Evolutionary conservation across 768 basidiomycete species (phyloP).

Genomic region (Pisolithus microcarpus): DNA sequence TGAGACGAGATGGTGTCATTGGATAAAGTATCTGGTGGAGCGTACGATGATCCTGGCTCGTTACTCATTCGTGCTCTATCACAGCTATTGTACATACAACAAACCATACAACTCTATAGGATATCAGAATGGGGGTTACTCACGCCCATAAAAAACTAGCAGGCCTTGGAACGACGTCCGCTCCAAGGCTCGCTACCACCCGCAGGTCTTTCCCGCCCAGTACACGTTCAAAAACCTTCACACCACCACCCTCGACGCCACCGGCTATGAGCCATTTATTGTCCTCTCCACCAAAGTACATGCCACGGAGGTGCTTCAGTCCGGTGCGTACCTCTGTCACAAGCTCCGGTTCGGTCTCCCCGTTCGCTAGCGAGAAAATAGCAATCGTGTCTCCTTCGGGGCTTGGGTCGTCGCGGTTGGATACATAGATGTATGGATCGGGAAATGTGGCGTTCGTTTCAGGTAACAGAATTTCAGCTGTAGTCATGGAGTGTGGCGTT

Average conservation of each 20-base stretch:
- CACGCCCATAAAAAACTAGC: constrained; percentile 35
- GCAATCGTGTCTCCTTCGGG: constrained; percentile 67
- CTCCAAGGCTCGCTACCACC: constrained; percentile 41
- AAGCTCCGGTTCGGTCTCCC: constrained; percentile 39
- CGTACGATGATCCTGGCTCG: too few species aligned
- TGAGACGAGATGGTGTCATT: constrained; percentile 38
- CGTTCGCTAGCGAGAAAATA: constrained; percentile 50
- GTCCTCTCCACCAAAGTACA: constrained; percentile 57
- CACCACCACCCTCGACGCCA: constrained; percentile 55
- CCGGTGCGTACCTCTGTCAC: constrained; percentile 63
- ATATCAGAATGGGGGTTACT: neutral
- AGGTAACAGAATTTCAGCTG: constrained; percentile 64
- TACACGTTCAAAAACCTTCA: constrained; percentile 64
- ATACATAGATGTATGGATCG: constrained; percentile 57
- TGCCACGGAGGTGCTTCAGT: constrained; percentile 61
- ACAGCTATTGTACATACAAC: neutral
- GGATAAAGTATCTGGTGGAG: constrained; percentile 9
- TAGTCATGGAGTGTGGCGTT: constrained; percentile 45
- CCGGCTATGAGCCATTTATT: constrained; percentile 59
- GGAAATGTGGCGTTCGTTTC: constrained; percentile 45
- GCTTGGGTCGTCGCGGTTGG: constrained; percentile 69
- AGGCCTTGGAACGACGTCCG: constrained; percentile 30
- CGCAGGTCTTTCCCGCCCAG: constrained; percentile 51
- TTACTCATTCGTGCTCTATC: too few species aligned
- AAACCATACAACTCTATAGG: too few species aligned